A percentile compares a stretch with the other conserved stretches of the same genome.
These are phyloP conservation scores for Liquidambar formosana DNA, from an alignment of 164 flowering plant genomes.

Conservation along the genomic window DNA sequence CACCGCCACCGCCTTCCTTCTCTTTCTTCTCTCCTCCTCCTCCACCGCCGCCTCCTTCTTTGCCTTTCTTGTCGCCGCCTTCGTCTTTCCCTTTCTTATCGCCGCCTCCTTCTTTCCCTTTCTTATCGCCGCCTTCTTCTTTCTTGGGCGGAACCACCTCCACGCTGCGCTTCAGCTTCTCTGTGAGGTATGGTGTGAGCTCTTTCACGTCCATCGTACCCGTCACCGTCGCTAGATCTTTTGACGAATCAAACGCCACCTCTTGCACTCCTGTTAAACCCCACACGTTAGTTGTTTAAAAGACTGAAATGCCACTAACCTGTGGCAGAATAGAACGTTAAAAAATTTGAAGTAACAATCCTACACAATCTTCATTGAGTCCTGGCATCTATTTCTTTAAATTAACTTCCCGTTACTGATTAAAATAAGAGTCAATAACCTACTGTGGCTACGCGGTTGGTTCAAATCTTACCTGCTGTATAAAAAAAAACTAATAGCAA, in stretches of 20 bases:
- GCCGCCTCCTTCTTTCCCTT: slow-evolving; percentile 14
- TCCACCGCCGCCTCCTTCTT: too few species aligned
- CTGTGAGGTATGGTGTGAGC: slow-evolving; percentile 42
- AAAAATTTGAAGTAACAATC: not conserved
- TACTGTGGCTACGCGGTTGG: too few species aligned
- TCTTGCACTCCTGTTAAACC: slow-evolving; percentile 59
- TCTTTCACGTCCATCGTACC: slow-evolving; percentile 72
- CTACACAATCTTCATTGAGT: not conserved
- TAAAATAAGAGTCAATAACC: too few species aligned
- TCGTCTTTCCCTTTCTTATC: too few species aligned
- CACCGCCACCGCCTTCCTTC: slow-evolving; percentile 15
- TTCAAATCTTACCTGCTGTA: too few species aligned
- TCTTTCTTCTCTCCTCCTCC: slow-evolving; percentile 12
- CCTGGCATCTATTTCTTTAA: too few species aligned
- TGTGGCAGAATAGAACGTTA: too few species aligned
- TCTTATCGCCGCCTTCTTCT: slow-evolving; percentile 30
- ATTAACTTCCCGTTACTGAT: too few species aligned
- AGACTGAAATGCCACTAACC: too few species aligned
- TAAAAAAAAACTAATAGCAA: too few species aligned
- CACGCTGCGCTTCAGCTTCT: slow-evolving; percentile 56
- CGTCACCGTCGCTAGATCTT: slow-evolving; percentile 68
- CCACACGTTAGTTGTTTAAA: too few species aligned
- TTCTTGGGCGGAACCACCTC: slow-evolving; percentile 67
- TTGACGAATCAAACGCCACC: slow-evolving; percentile 45
- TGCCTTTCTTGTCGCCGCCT: slow-evolving; percentile 19